Evolutionary conservation across 2,329 filamentous ascomycete genomes (phyloP).

Genomic region (Penicillium sclerotiorum): DNA sequence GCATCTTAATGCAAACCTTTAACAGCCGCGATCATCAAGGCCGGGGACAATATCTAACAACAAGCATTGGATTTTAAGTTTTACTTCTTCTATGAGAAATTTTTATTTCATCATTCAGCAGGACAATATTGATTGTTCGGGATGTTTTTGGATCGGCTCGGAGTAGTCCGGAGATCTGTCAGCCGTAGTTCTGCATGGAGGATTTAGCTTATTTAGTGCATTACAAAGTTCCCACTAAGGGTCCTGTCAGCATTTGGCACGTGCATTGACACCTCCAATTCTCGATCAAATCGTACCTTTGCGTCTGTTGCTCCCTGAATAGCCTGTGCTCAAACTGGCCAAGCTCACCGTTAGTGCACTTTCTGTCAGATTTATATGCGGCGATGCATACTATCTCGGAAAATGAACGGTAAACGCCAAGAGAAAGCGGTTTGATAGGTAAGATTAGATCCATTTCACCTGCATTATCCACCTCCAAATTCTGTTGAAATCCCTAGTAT

Average conservation of each 20-base stretch:
- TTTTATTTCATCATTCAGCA: not conserved
- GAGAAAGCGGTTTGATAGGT: too few relatives aligned
- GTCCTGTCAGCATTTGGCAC: not conserved
- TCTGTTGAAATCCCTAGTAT: not conserved
- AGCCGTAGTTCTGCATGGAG: not conserved
- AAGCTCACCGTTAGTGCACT: not conserved
- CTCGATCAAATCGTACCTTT: not conserved
- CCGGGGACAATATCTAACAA: not conserved
- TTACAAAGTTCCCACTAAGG: constrained; percentile 1
- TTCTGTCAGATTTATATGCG: not conserved
- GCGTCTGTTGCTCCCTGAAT: not conserved
- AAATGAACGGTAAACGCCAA: not conserved
- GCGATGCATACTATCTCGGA: not conserved
- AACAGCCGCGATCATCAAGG: not conserved
- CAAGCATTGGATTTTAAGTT: not conserved
- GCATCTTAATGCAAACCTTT: too few relatives aligned
- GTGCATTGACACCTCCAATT: not conserved
- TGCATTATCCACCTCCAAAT: not conserved
- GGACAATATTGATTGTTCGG: not conserved
- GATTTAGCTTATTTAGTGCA: not conserved
- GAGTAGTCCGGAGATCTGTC: not conserved
- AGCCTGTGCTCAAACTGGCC: not conserved
- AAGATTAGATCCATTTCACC: too few relatives aligned
- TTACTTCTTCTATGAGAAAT: not conserved
- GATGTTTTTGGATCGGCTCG: not conserved